Evolutionary conservation across 1,284 basidiomycete species (phyloP).

Genomic region (Serendipita sp.): DNA sequence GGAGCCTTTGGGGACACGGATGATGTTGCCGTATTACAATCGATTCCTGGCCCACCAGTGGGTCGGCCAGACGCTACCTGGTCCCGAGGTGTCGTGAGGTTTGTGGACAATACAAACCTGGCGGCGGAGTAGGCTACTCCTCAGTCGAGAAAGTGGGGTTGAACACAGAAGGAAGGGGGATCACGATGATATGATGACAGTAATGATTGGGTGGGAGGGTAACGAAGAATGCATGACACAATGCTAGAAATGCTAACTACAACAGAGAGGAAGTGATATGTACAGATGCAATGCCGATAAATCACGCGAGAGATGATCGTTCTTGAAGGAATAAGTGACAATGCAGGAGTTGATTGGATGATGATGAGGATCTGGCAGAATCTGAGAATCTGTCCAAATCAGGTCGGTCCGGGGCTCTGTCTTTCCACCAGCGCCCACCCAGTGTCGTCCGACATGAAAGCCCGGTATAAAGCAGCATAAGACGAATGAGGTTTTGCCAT

Average conservation of each 20-base stretch:
- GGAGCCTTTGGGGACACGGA: conserved; percentile 56
- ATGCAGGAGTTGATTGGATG: conserved; percentile 11
- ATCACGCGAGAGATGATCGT: background rate
- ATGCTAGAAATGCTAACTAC: background rate
- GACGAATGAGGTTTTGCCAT: conserved; percentile 39
- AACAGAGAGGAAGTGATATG: background rate
- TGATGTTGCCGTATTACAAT: conserved; percentile 22
- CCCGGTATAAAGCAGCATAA: conserved; percentile 56
- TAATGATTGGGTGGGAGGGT: background rate
- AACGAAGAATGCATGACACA: no score
- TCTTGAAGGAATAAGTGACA: background rate
- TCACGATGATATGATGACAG: background rate
- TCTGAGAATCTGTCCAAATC: background rate
- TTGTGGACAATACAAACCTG: background rate
- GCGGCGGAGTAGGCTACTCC: background rate
- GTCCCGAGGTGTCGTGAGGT: background rate
- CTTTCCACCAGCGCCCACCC: conserved; percentile 7
- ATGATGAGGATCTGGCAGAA: conserved; percentile 5
- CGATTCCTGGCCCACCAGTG: background rate
- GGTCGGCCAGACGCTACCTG: background rate
- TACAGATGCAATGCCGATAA: conserved; percentile 7
- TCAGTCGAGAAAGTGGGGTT: background rate
- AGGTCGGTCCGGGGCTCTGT: background rate
- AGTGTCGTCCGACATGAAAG: conserved; percentile 27
- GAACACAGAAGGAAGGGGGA: background rate